phyloP scores from a whole-genome alignment of 129 eudicot genomes.

The Helichrysum umbraculigerum region DNA sequence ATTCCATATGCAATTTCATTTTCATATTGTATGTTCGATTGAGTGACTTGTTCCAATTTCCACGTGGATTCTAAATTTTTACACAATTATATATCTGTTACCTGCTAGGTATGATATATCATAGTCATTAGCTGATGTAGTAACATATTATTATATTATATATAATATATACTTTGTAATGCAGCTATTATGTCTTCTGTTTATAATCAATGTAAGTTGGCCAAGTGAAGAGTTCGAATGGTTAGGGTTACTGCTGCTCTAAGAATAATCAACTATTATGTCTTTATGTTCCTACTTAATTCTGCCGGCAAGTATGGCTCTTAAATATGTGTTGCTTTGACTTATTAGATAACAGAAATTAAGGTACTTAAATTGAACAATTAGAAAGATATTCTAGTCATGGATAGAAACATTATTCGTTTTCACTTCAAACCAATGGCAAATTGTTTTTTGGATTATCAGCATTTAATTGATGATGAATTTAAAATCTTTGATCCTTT shows the following conservation, averaged over 20 bases:
- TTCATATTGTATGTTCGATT: background rate
- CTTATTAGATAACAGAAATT: too few relatives aligned
- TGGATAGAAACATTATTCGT: background rate
- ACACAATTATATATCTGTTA: background rate
- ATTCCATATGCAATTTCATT: background rate
- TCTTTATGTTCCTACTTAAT: too few relatives aligned
- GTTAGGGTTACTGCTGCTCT: slow-evolving; percentile 16
- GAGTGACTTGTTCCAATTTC: background rate
- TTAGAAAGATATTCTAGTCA: too few relatives aligned
- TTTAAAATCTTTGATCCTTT: background rate
- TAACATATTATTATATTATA: too few relatives aligned
- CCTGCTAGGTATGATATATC: too few relatives aligned
- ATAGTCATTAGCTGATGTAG: too few relatives aligned
- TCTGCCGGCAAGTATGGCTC: background rate
- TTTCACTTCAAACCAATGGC: slow-evolving; percentile 7
- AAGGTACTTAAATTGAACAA: too few relatives aligned
- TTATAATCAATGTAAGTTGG: background rate
- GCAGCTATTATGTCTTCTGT: background rate
- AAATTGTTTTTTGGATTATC: background rate
- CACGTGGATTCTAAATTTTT: too few relatives aligned
- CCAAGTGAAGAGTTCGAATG: background rate
- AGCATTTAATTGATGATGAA: slow-evolving; percentile 13
- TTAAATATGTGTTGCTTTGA: background rate
- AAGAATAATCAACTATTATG: too few relatives aligned
- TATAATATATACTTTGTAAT: background rate